phyloP scores from a whole-genome alignment of 2,329 filamentous ascomycete genomes.

The Bimuria novae-zelandiae region DNA sequence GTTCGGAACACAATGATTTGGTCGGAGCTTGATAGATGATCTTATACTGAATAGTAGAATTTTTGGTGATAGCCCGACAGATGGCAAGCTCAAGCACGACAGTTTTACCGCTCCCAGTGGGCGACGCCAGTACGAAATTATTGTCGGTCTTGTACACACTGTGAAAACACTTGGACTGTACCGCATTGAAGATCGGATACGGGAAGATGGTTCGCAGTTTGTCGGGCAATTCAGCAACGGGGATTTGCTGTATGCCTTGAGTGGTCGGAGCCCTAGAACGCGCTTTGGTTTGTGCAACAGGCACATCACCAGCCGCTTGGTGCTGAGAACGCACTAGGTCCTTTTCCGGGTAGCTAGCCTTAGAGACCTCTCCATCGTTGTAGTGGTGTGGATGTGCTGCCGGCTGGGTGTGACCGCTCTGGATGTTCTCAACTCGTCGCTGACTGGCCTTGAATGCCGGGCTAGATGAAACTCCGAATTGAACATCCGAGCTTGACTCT shows the following conservation, averaged over 20 bases:
- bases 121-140: constrained; percentile 80
- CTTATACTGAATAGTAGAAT: constrained; percentile 69
- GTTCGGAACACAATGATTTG: constrained; percentile 79
- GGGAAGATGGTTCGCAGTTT: constrained; percentile 71
- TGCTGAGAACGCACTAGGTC: neutral
- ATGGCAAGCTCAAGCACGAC: constrained; percentile 81
- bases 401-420: constrained; percentile 2
- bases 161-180: constrained; percentile 79
- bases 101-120: constrained; percentile 86
- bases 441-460: constrained; percentile 47
- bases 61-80: constrained; percentile 67
- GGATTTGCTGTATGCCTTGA: constrained; percentile 65
- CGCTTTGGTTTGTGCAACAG: neutral
- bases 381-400: neutral
- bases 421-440: constrained; percentile 22
- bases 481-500: constrained; percentile 39
- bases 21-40: constrained; percentile 85
- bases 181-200: constrained; percentile 77
- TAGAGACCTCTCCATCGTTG: neutral
- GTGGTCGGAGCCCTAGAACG: constrained; percentile 45
- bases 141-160: constrained; percentile 68
- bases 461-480: constrained; percentile 42
- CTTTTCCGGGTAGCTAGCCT: neutral
- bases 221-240: constrained; percentile 67
- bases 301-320: neutral